Evolutionary conservation across 2,329 filamentous ascomycete species (phyloP).

Genomic region (Fusarium sp.): DNA sequence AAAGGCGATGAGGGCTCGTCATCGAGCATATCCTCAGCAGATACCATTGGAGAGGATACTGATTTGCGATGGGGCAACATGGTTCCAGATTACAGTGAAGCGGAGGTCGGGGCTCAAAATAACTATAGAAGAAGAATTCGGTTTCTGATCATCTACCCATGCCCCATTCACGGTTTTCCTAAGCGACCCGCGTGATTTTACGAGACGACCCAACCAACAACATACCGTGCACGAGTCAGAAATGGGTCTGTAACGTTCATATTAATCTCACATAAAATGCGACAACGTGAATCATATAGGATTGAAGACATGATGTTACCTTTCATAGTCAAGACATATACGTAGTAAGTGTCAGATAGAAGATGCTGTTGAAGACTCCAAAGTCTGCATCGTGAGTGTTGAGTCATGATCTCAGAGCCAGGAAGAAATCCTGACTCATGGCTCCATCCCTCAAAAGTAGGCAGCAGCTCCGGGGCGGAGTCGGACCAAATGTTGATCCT

Average conservation of each 20-base stretch:
- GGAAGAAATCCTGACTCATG: not conserved
- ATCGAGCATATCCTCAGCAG: too few species aligned
- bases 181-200: not conserved
- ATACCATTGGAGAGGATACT: too few species aligned
- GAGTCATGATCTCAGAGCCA: not conserved
- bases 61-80: not conserved
- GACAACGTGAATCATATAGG: not conserved
- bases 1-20: too few species aligned
- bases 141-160: not conserved
- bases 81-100: not conserved
- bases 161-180: not conserved
- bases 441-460: not conserved
- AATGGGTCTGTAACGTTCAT: not conserved
- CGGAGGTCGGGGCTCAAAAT: not conserved
- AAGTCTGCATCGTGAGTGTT: not conserved
- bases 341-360: not conserved
- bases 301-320: not conserved
- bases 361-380: not conserved
- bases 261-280: not conserved
- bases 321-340: not conserved
- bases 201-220: not conserved
- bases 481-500: not conserved
- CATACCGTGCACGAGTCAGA: not conserved
- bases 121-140: not conserved
- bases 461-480: not conserved